Evolutionary conservation across 2,329 filamentous ascomycete genomes (phyloP), one percentile per base, ranked within the genome.

Genomic region (Chaetomiaceae sp.): DNA sequence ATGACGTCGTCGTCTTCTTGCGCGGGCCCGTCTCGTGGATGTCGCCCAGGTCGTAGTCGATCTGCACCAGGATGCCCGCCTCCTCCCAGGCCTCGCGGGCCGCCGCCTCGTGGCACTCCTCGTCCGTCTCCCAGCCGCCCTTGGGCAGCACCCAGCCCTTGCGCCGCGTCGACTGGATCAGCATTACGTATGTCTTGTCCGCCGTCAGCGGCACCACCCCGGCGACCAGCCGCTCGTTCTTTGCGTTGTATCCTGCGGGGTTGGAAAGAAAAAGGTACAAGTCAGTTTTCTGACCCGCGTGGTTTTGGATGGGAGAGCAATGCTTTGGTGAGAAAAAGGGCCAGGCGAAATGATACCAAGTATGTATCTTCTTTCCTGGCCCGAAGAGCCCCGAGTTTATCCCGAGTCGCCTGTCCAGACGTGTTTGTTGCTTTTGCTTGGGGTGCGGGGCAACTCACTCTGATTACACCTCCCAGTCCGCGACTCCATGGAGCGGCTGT

Each of bases 91-190:
- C 93, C 70, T 99, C 93, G 60, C 93, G 76, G 76, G 86, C 71
- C 50, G 93, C 93, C 51, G 93, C 88, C 67, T 92, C 81, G 55
- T 86, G 82, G 57, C 88, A 93, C 55, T 85, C 81, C 72, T 99
- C 93, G 70, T 99, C 93, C 30, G 83, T 86, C 70, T 99, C 93
- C 91, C 93, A 99, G 54, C 93, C 93, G 65, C 93, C 93, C 69
- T 99, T 99, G 54, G 93, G 93, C 53, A 99, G 78, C 38, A 99
- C 93, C 93, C 93, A 99, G 63, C 88, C 89, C 68, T 89, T 89
- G 63, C 90, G 85, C 58, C 89, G 82, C 46, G 88, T 92, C 48
- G 90, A 96, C 73, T 96, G 90, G 63, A 97, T 96, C 61, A 99
- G 78, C 61, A 99, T 79, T 55, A 99, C 92, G 68, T 87, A 86